Conservation (phyloP, 2,329 filamentous ascomycete genomes). For the Pezicula radicicola region DNA sequence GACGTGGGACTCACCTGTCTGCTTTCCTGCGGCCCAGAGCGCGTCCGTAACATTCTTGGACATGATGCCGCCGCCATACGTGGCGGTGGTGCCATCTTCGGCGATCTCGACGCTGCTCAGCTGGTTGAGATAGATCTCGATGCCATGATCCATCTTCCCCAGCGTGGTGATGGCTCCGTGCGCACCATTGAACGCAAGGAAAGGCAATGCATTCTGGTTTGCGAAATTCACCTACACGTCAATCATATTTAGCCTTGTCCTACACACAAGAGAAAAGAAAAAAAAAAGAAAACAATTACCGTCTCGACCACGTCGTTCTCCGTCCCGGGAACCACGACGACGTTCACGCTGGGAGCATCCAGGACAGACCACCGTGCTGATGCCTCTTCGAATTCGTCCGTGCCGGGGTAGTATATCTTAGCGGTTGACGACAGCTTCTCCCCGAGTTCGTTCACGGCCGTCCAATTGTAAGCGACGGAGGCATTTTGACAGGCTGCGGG, state of each 20-base stretch:
- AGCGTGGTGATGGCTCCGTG: conserved; percentile 39
- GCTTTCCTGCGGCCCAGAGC: conserved; percentile 27
- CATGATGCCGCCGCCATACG: conserved; percentile 28
- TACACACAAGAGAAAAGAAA: not conserved
- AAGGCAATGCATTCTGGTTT: conserved; percentile 41
- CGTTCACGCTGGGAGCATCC: conserved; percentile 37
- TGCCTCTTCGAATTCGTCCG: conserved; percentile 8
- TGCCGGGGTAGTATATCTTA: conserved; percentile 15
- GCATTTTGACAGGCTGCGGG: no score
- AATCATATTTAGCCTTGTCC: not conserved
- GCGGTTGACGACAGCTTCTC: conserved; percentile 13
- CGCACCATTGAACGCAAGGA: conserved; percentile 49
- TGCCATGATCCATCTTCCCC: conserved; percentile 9
- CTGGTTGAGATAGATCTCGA: conserved; percentile 8
- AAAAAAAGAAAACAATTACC: conserved; percentile 27
- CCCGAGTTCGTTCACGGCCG: conserved; percentile 22
- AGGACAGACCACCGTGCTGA: conserved; percentile 32
- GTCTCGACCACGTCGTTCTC: conserved; percentile 47
- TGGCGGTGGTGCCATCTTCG: conserved; percentile 25
- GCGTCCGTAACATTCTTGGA: conserved; percentile 23
- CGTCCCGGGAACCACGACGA: conserved; percentile 43
- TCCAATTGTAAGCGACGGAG: no score
- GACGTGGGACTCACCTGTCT: conserved; percentile 31
- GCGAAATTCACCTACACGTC: conserved; percentile 42
- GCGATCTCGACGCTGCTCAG: conserved; percentile 26